Conservation (phyloP, 495 filamentous ascomycete genomes). For the Ramalina intermedia region DNA sequence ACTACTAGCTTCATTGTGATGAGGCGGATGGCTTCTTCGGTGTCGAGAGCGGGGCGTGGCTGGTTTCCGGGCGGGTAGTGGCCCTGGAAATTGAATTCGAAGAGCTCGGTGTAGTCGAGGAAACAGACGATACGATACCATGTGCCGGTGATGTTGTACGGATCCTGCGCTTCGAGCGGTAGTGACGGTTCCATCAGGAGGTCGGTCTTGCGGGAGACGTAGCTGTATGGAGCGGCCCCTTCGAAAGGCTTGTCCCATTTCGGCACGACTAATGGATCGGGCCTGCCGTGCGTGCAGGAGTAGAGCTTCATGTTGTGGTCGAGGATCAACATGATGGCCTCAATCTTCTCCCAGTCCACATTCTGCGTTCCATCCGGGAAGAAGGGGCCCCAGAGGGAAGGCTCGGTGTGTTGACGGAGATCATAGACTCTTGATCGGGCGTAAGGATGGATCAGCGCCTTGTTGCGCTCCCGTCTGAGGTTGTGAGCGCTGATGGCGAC, state of each 20-base stretch:
- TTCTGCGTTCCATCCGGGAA: slow-evolving; percentile 30
- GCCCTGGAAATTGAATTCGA: slow-evolving; percentile 41
- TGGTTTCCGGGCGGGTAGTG: slow-evolving; percentile 19
- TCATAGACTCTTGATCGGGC: slow-evolving; percentile 51
- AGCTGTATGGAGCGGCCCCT: slow-evolving; percentile 36
- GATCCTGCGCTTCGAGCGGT: slow-evolving; percentile 35
- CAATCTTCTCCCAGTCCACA: slow-evolving; percentile 59
- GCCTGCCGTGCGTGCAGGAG: not conserved
- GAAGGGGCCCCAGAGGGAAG: slow-evolving; percentile 49
- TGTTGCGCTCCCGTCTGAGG: slow-evolving; percentile 8
- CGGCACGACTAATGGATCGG: slow-evolving; percentile 6
- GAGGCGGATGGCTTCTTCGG: slow-evolving; percentile 45
- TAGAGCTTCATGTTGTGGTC: slow-evolving; percentile 33
- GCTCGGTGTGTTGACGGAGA: slow-evolving; percentile 41
- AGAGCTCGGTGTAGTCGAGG: slow-evolving; percentile 47
- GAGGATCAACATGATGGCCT: slow-evolving; percentile 47
- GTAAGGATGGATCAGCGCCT: slow-evolving; percentile 30
- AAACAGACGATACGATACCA: slow-evolving; percentile 34
- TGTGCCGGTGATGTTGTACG: slow-evolving; percentile 43
- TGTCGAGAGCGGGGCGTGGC: slow-evolving; percentile 34
- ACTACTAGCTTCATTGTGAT: slow-evolving; percentile 46
- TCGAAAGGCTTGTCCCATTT: slow-evolving; percentile 38
- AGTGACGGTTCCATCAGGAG: slow-evolving; percentile 18
- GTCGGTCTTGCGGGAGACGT: slow-evolving; percentile 17
- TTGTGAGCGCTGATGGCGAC: not conserved